phyloP scores from a whole-genome alignment of 352 stramenopile genomes.

The Phytophthora palmivora region DNA sequence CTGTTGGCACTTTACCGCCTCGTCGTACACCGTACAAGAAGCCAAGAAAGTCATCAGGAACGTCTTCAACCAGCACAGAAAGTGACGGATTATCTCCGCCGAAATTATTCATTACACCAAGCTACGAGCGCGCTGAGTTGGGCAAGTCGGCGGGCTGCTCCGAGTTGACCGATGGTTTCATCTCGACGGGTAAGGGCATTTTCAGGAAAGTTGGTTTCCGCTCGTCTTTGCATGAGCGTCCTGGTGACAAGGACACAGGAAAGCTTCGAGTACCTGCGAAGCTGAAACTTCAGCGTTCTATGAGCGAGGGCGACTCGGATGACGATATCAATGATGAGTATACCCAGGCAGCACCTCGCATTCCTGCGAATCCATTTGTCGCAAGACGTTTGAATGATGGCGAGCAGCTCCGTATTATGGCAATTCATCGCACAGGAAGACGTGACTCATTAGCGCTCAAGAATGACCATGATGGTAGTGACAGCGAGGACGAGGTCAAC shows the following conservation, averaged over 20 bases:
- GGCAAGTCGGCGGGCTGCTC: constrained; percentile 55
- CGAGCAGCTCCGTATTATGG: constrained; percentile 84
- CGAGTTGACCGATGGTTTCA: constrained; percentile 81
- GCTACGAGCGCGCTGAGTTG: constrained; percentile 55
- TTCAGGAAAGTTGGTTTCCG: constrained; percentile 85
- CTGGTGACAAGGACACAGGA: constrained; percentile 37
- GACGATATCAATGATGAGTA: constrained; percentile 71
- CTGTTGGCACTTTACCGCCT: constrained; percentile 34
- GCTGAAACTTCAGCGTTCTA: constrained; percentile 36
- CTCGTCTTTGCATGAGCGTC: constrained; percentile 47
- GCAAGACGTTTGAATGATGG: constrained; percentile 82
- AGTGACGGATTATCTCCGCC: constrained; percentile 51
- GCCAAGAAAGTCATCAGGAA: constrained; percentile 60
- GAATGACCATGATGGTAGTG: constrained; percentile 42
- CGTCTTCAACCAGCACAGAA: constrained; percentile 51
- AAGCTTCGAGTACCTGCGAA: constrained; percentile 45
- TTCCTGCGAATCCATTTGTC: constrained; percentile 86
- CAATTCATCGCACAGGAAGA: constrained; percentile 73
- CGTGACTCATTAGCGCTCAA: constrained; percentile 65
- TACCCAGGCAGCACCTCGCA: constrained; percentile 77
- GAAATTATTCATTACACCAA: constrained; percentile 49
- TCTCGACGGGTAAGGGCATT: constrained; percentile 88
- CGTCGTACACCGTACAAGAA: constrained; percentile 44
- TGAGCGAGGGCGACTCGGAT: constrained; percentile 42
- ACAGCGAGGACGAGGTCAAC: constrained; percentile 69